Base-by-base conservation (phyloP, 2,329 filamentous ascomycete species). In the Cryphonectria naterciae region DNA sequence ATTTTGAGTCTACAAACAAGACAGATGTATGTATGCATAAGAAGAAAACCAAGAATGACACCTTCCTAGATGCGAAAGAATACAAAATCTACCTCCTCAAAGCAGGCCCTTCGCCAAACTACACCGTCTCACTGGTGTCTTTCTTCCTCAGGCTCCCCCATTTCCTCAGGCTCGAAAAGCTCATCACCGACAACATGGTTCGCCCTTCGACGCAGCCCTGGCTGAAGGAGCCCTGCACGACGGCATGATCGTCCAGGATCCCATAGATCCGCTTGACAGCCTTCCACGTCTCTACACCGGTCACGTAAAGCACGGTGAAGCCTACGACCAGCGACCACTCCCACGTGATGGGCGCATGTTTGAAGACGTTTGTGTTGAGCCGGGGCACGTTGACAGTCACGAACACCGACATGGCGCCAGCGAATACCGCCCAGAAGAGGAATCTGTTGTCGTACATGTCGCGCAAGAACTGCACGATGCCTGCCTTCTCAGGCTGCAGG, bases 201-300 rank as follows among this genome's bases (percentile, higher is more conserved):
- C 81, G 78, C 4, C 82, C 83, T 43, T 74, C 74, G 43, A 85
- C 81, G 58, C 83, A 82, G 22, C 86, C 87, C 77, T 89, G 87
- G 56, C 82, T 83, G 82, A 87, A 88, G 28, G 80, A 76, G 49
- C 86, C 86, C 52, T 82, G 80, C 67, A 84, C 81, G 41, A 88
- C 85, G 63, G 84, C 81, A 32, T 81, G 80, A 70, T 87, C 86
- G 75, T 88, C 84, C 68, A 89, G 82, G 37, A 88, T 81, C 69
- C 81, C 79, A 75, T 85, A 84, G 61, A 78, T 76, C 65, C 92
- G 84, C 87, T 94, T 94, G 72, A 81, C 79, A 75, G 86, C 85
- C 82, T 94, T 94, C 91, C 92, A 95, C 13, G 82, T 78, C 83
- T 95, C 92, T 56, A 93, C 85, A 37, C 90, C 90, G 0, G 85